Evolutionary conservation across 345 rosid species (phyloP).

Genomic region (Salix caprea): DNA sequence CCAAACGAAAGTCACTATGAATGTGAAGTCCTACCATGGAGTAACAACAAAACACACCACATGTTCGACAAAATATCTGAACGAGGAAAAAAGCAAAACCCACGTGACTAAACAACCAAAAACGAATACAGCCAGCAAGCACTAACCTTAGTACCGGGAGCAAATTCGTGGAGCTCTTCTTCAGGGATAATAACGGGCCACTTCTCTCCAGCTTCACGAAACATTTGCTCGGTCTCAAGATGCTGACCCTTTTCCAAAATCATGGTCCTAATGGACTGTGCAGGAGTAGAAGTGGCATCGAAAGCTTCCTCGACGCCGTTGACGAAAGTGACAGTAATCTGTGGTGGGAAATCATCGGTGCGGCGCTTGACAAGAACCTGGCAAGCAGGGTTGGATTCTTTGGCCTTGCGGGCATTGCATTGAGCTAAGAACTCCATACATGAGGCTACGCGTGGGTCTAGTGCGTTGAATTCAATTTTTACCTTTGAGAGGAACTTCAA

Average conservation of each 20-base stretch:
- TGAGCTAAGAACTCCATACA: slow-evolving; percentile 91
- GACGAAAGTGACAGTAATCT: slow-evolving; percentile 75
- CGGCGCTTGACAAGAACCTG: slow-evolving; percentile 80
- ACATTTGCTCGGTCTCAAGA: slow-evolving; percentile 90
- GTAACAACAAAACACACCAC: background rate
- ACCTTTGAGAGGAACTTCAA: slow-evolving; percentile 84
- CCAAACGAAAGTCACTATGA: background rate
- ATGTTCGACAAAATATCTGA: background rate
- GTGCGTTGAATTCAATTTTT: slow-evolving; percentile 72
- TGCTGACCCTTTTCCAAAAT: slow-evolving; percentile 73
- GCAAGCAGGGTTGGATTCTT: slow-evolving; percentile 83
- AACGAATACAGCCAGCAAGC: background rate
- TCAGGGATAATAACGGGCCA: slow-evolving; percentile 87
- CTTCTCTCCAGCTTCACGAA: slow-evolving; percentile 82
- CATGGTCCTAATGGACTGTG: slow-evolving; percentile 69
- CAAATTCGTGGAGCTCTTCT: slow-evolving; percentile 56
- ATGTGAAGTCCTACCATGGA: background rate
- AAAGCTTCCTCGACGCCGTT: slow-evolving; percentile 77
- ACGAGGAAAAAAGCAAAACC: background rate
- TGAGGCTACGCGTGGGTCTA: slow-evolving; percentile 70
- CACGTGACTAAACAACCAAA: background rate
- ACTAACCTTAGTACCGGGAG: slow-evolving; percentile 77
- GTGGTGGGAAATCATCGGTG: slow-evolving; percentile 77
- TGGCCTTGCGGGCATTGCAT: slow-evolving; percentile 83
- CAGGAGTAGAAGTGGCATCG: slow-evolving; percentile 70